phyloP scores from a whole-genome alignment of 129 eudicot genomes.

The Scalesia atractyloides region DNA sequence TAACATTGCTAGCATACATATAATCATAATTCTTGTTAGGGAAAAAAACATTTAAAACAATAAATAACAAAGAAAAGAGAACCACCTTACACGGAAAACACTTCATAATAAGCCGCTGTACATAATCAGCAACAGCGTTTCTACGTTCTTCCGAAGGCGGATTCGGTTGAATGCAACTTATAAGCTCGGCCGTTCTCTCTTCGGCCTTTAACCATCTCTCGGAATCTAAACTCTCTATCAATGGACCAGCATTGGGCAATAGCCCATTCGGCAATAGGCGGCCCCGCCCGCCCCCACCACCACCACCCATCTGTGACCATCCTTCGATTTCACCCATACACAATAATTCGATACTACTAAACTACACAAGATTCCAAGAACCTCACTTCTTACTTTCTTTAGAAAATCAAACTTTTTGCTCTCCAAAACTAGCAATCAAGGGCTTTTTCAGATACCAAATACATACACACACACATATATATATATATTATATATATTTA shows the following conservation, averaged over 20 bases:
- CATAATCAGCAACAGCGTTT: constrained; percentile 93
- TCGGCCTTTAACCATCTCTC: constrained; percentile 89
- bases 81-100: constrained; percentile 93
- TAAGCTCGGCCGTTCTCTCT: constrained; percentile 87
- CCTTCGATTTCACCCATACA: constrained; percentile 81
- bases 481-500: background rate
- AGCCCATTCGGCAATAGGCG: constrained; percentile 71
- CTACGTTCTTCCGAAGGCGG: constrained; percentile 76
- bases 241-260: constrained; percentile 66
- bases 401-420: constrained; percentile 2
- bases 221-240: constrained; percentile 54
- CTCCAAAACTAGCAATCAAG: constrained; percentile 16
- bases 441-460: constrained; percentile 6
- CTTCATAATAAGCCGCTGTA: constrained; percentile 82
- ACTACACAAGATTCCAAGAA: constrained; percentile 2
- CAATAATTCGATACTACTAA: constrained; percentile 22
- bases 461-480: background rate
- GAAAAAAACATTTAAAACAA: background rate
- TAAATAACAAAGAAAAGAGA: background rate
- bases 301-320: constrained; percentile 62
- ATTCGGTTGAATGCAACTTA: constrained; percentile 90
- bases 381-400: too few relatives aligned
- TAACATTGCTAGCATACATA: background rate
- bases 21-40: background rate
- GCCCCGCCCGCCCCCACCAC: constrained; percentile 21